Evolutionary conservation across 192 early-diverging fungal species (phyloP).

Genomic region (Coemansia sp.): DNA sequence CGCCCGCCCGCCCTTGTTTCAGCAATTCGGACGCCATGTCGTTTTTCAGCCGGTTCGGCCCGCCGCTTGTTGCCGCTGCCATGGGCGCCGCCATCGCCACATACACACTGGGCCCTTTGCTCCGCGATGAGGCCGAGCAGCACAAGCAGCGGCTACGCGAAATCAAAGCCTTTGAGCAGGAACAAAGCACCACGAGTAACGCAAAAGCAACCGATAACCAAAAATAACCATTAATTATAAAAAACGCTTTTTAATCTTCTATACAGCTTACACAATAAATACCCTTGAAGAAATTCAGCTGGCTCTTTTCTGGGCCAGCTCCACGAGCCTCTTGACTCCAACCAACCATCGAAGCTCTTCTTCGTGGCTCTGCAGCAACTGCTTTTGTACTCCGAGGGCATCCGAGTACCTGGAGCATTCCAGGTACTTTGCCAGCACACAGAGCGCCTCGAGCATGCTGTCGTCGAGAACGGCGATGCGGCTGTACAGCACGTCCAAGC

Average conservation of each 20-base stretch:
- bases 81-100: conserved; percentile 18
- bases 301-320: conserved; percentile 19
- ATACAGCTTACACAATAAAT: too few species aligned
- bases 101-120: conserved; percentile 25
- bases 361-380: conserved; percentile 31
- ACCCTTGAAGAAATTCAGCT: not conserved
- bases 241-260: not conserved
- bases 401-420: conserved; percentile 8
- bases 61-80: conserved; percentile 21
- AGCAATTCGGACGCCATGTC: not conserved
- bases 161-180: not conserved
- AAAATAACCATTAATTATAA: not conserved
- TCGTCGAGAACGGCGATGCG: conserved; percentile 15
- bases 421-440: conserved; percentile 18
- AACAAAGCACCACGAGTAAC: not conserved
- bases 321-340: conserved; percentile 44
- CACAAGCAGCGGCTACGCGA: conserved; percentile 4
- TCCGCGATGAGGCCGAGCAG: not conserved
- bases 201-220: not conserved
- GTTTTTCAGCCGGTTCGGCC: conserved; percentile 12
- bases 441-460: conserved; percentile 10
- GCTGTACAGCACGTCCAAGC: conserved; percentile 19
- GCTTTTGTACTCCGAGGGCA: conserved; percentile 15
- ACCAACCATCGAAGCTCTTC: conserved; percentile 45
- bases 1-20: not conserved